Percentiles rank a stretch among this genome's conserved stretches.
These are phyloP conservation scores for Thielaviopsis populi DNA, from an alignment of 2,329 filamentous ascomycete species.

Conservation along the genomic window DNA sequence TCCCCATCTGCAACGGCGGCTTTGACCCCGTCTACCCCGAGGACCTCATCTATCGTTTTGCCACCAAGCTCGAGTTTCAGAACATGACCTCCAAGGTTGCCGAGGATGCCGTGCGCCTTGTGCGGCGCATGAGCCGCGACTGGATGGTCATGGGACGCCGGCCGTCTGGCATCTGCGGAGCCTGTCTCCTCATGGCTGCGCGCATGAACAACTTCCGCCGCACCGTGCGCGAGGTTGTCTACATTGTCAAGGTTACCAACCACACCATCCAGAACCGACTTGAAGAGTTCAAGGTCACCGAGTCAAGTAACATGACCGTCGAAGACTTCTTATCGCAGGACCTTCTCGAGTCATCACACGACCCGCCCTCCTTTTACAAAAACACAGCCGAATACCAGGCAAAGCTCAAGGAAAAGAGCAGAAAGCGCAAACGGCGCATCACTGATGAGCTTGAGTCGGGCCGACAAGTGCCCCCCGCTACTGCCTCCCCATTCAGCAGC, in stretches of 20 bases:
- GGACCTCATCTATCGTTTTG: slow-evolving; percentile 81
- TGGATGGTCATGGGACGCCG: slow-evolving; percentile 95
- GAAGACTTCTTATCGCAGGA: slow-evolving; percentile 65
- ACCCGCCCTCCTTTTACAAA: slow-evolving; percentile 71
- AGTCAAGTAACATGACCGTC: slow-evolving; percentile 71
- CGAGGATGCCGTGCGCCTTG: slow-evolving; percentile 71
- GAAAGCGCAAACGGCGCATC: slow-evolving; percentile 32
- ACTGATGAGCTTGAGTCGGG: slow-evolving; percentile 24
- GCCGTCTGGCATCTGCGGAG: slow-evolving; percentile 85
- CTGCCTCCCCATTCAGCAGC: background rate
- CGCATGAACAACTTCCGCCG: slow-evolving; percentile 97
- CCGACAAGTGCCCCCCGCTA: slow-evolving; percentile 15
- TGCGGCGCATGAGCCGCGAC: slow-evolving; percentile 86
- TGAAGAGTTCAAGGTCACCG: slow-evolving; percentile 79
- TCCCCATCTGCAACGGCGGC: slow-evolving; percentile 52
- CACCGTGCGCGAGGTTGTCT: slow-evolving; percentile 88
- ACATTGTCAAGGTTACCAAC: slow-evolving; percentile 92
- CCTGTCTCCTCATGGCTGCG: slow-evolving; percentile 83
- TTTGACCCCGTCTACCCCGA: slow-evolving; percentile 65
- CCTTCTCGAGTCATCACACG: slow-evolving; percentile 56
- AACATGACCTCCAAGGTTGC: slow-evolving; percentile 69
- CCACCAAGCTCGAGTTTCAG: slow-evolving; percentile 81
- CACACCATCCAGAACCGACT: slow-evolving; percentile 83
- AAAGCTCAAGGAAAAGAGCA: slow-evolving; percentile 34
- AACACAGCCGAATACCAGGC: slow-evolving; percentile 44